phyloP scores from a whole-genome alignment of 257 asterid species.

The Fraxinus anomala region DNA sequence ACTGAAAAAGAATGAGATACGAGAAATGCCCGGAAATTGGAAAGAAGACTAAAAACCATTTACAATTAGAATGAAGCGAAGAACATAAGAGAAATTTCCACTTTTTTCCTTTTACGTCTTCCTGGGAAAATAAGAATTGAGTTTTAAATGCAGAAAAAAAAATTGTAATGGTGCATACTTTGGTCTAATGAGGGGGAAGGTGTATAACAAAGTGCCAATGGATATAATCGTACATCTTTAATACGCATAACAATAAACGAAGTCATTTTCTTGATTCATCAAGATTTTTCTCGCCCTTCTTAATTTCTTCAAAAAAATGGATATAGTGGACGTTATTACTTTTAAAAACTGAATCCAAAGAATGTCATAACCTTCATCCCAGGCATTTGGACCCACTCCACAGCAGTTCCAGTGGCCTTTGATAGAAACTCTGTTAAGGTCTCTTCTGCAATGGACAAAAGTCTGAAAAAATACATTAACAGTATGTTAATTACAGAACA shows the following conservation, averaged over 20 bases:
- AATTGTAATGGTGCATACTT: background rate
- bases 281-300: background rate
- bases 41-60: background rate
- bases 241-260: background rate
- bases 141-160: background rate
- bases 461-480: slow-evolving; percentile 52
- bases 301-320: background rate
- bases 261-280: background rate
- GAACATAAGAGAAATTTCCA: background rate
- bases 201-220: background rate
- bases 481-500: slow-evolving; percentile 8
- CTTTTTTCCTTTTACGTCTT: background rate
- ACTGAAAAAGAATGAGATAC: background rate
- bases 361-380: slow-evolving; percentile 82
- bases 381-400: slow-evolving; percentile 99
- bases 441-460: slow-evolving; percentile 97
- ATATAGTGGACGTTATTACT: background rate
- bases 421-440: slow-evolving; percentile 99
- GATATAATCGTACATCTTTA: background rate
- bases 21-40: background rate
- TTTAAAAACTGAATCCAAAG: background rate
- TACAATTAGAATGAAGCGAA: background rate
- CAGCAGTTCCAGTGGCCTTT: slow-evolving; percentile 99
- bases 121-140: background rate
- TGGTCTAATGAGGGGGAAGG: background rate